These are phyloP conservation scores for Polytrichum formosum DNA, from an alignment of 225 moss, liverwort and hornwort genomes.

Conservation along the genomic window DNA sequence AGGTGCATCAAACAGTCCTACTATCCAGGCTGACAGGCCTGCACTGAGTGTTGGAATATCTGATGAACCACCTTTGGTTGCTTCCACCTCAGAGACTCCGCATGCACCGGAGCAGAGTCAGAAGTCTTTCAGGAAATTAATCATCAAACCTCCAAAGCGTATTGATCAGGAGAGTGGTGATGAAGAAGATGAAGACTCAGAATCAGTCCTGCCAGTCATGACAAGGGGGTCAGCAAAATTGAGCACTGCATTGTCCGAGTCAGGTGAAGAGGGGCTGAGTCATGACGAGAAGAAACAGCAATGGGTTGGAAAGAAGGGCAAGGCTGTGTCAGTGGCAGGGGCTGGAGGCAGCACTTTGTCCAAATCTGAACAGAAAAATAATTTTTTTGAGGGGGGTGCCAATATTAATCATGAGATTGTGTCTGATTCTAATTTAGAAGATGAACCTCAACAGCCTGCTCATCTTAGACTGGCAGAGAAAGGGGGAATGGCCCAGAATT, in stretches of 20 bases:
- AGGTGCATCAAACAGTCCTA: slow-evolving; percentile 31
- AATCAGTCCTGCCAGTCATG: slow-evolving; percentile 20
- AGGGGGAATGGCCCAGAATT: too few relatives aligned
- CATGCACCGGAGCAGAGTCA: slow-evolving; percentile 40
- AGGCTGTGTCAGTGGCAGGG: slow-evolving; percentile 71
- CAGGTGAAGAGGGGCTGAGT: slow-evolving; percentile 34
- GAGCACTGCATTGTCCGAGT: slow-evolving; percentile 17
- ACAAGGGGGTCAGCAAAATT: slow-evolving; percentile 20
- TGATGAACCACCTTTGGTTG: not conserved
- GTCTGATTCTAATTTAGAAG: slow-evolving; percentile 19
- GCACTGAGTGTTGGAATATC: slow-evolving; percentile 11
- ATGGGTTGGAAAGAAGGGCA: slow-evolving; percentile 70
- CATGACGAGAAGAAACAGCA: slow-evolving; percentile 58
- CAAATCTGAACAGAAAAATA: slow-evolving; percentile 25
- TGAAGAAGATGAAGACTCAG: slow-evolving; percentile 25
- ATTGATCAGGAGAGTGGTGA: slow-evolving; percentile 43
- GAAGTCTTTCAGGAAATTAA: slow-evolving; percentile 58
- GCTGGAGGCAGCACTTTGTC: slow-evolving; percentile 50
- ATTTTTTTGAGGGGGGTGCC: not conserved
- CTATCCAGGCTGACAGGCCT: slow-evolving; percentile 31
- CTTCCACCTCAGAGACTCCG: slow-evolving; percentile 19
- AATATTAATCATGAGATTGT: slow-evolving; percentile 1
- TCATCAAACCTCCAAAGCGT: slow-evolving; percentile 73
- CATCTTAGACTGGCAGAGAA: slow-evolving; percentile 21
- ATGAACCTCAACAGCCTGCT: slow-evolving; percentile 29